phyloP scores from a whole-genome alignment of 208 protist species.

The Acanthamoeba castellanii region DNA sequence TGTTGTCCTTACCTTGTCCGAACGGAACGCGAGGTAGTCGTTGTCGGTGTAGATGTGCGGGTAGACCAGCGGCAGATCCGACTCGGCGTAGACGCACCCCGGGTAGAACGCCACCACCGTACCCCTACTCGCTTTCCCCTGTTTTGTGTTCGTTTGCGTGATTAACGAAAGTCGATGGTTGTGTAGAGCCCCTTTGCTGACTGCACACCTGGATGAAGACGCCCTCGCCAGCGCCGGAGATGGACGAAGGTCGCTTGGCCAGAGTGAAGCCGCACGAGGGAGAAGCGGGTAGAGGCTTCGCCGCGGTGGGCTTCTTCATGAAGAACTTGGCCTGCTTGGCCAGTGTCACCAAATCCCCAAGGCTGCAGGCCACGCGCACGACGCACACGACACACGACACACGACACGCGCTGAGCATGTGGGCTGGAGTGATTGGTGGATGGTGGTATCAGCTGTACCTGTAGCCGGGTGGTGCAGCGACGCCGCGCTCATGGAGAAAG shows the following conservation, averaged over 20 bases:
- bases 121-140: not conserved
- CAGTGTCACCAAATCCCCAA: slow-evolving; percentile 33
- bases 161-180: too few relatives aligned
- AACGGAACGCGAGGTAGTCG: slow-evolving; percentile 14
- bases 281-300: too few relatives aligned
- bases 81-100: slow-evolving; percentile 2
- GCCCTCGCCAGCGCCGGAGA: not conserved
- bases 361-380: not conserved
- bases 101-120: slow-evolving; percentile 40
- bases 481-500: not conserved
- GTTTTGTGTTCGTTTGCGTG: not conserved
- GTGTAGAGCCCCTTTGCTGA: not conserved
- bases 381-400: too few relatives aligned
- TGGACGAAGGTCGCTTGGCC: not conserved
- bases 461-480: not conserved
- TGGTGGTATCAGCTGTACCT: not conserved
- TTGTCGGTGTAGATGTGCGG: slow-evolving; percentile 61
- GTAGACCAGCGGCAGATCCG: slow-evolving; percentile 43
- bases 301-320: not conserved
- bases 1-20: slow-evolving; percentile 28
- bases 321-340: slow-evolving; percentile 64
- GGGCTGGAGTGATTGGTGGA: too few relatives aligned
- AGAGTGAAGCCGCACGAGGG: not conserved
- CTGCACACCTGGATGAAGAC: not conserved
- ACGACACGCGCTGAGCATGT: not conserved